Evolutionary conservation across 2,329 filamentous ascomycete genomes (phyloP), one percentile per base, ranked within the genome.

Genomic region (Fusarium goolgardi): DNA sequence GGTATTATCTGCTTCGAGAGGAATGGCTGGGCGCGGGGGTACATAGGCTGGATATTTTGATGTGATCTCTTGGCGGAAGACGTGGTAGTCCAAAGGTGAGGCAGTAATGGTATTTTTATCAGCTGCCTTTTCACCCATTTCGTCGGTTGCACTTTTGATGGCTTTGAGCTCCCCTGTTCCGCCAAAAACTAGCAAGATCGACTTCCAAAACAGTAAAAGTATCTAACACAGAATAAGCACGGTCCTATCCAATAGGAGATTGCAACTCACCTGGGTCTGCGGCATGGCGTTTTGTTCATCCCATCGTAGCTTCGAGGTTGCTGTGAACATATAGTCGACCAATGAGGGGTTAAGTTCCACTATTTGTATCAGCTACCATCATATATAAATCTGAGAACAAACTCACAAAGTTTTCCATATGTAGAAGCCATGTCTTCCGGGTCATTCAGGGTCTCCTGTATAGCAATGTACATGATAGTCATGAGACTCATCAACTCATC

Each of bases 1-100:
- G 65, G 93, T 96, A 75, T 96, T 94, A 55, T 97, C 94, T 21
- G 92, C 87, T 76, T 98, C 95, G 16, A 98, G 84, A 2, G 94
- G 93, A 62, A 98, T 89, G 8, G 92, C 80, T 3, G 93, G 91
- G 54, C 89, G 90, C 4, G 96, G 96, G 4, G 96, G 94, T 60
- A 97, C 91, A 77, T 99, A 99, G 4, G 96, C 92, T 13, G 96
- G 96, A 77, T 99, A 99, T 80, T 99, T 99, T 3, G 95, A 97
- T 18, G 91, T 96, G 60, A 99, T 95, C 77, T 99, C 96, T 77
- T 97, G 95, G 35, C 96, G 90, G 76, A 99, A 99, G 23, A 94
- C 86, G 76, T 99, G 95, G 75, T 99, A 99, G 75, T 99, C 96
- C 13, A 99, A 82, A 6, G 96, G 96, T 2, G 95, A 97, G 6